These are phyloP conservation scores for Exophiala dermatitidis DNA, from an alignment of 2,329 filamentous ascomycete species.

Conservation along the genomic window DNA sequence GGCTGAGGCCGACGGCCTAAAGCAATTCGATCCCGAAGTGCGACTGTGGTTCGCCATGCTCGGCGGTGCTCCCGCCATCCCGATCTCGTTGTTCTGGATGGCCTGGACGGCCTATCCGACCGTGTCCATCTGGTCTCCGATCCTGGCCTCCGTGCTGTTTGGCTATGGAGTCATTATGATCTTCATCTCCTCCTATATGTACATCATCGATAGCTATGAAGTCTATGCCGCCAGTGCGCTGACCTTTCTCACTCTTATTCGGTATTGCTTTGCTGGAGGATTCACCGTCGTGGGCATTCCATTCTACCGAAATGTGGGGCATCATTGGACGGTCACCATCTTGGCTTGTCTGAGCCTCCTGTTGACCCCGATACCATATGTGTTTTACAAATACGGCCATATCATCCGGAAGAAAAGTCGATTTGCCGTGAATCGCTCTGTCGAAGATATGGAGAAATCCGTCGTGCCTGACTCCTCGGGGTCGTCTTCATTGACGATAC, in stretches of 20 bases:
- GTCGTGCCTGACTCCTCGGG: neutral
- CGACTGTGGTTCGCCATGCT: constrained; percentile 50
- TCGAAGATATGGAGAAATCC: neutral
- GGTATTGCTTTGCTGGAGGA: constrained; percentile 36
- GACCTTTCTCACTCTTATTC: constrained; percentile 38
- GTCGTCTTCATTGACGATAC: constrained; percentile 3
- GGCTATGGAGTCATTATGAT: constrained; percentile 46
- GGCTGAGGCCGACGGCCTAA: constrained; percentile 36
- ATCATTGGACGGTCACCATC: constrained; percentile 37
- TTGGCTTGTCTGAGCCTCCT: constrained; percentile 35
- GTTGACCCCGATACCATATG: constrained; percentile 41
- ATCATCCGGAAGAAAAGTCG: constrained; percentile 31
- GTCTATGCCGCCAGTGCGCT: constrained; percentile 47
- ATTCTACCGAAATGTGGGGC: constrained; percentile 37
- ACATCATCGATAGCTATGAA: constrained; percentile 53
- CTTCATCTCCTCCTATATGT: constrained; percentile 49
- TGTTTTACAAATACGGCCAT: constrained; percentile 38
- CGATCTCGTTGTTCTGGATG: constrained; percentile 52
- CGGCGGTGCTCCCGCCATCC: constrained; percentile 41
- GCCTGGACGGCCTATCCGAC: constrained; percentile 45
- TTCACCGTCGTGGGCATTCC: constrained; percentile 33
- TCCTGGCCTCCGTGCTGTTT: constrained; percentile 47
- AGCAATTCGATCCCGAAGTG: constrained; percentile 45
- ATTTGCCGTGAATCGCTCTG: constrained; percentile 24
- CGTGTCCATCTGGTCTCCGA: constrained; percentile 47